Evolutionary conservation across 2,329 filamentous ascomycete species (phyloP), one percentile per base, ranked within the genome.

Genomic region (Tolypocladium sp.): DNA sequence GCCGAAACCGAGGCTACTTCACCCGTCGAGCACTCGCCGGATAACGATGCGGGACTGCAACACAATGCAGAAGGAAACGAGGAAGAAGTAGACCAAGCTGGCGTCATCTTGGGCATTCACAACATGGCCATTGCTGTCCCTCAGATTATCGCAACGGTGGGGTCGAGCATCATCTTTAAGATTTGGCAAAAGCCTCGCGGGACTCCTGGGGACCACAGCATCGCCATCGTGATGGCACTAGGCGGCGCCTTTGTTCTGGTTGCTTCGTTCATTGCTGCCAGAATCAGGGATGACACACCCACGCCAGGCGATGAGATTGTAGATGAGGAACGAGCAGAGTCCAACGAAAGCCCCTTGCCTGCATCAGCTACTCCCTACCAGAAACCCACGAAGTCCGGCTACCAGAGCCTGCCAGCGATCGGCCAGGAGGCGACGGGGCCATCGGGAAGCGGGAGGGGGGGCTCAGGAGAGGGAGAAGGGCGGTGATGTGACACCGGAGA

Each of bases 91-190:
- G 89, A 92, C 67, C 89, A 94, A 70, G 91, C 92, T 5, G 92
- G 93, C 49, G 89, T 97, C 46, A 91, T 97, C 52, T 82, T 97
- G 2, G 93, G 93, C 10, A 92, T 97, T 58, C 93, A 97, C 78
- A 97, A 97, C 72, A 93, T 97, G 76, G 88, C 92, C 20, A 90
- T 97, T 65, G 91, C 92, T 1, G 87, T 91, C 6, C 93, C 93
- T 1, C 93, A 97, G 71, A 92, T 97, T 61, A 82, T 97, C 58
- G 92, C 93, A 13, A 97, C 92, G 7, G 76, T 97, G 35, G 85
- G 89, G 30, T 93, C 90, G 61, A 92, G 89, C 68, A 78, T 89
- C 61, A 89, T 97, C 62, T 97, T 97, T 77, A 87, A 85, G 69
- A 77, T 88, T 46, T 82, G 93, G 67, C 92, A 97, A 76, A 96